These are phyloP conservation scores for Leishmania arabica DNA, from an alignment of 208 protist species.

Conservation along the genomic window DNA sequence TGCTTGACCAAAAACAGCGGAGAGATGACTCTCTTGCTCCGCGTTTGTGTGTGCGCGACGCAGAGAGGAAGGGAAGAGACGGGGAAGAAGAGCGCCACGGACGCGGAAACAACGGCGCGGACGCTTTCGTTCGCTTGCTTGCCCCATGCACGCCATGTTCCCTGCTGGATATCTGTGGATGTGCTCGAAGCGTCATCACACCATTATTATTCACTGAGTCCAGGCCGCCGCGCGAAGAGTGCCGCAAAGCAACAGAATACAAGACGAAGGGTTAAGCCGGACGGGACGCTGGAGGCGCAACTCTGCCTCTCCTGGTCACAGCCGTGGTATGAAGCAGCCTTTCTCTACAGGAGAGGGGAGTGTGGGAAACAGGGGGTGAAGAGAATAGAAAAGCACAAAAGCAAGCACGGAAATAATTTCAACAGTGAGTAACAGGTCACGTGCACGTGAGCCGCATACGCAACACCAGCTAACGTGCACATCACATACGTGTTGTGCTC, in stretches of 20 bases:
- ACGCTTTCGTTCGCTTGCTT: background rate
- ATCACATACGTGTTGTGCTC: background rate
- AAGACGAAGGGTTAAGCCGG: background rate
- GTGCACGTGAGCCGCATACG: background rate
- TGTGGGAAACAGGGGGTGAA: background rate
- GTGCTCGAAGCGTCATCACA: background rate
- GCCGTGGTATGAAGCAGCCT: background rate
- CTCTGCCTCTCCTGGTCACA: background rate
- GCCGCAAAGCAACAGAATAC: no score
- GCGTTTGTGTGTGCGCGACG: background rate
- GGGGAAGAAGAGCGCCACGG: background rate
- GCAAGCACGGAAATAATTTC: background rate
- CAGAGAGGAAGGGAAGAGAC: background rate
- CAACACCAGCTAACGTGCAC: background rate
- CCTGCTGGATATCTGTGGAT: background rate
- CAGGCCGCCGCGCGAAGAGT: background rate
- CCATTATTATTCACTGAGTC: background rate
- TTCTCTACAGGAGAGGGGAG: background rate
- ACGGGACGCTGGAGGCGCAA: background rate
- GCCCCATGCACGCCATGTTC: background rate
- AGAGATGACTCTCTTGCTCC: background rate
- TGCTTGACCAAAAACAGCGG: background rate
- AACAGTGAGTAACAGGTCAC: background rate
- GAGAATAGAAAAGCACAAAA: background rate
- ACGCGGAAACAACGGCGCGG: no score